Base-by-base conservation (phyloP, 1,284 basidiomycete genomes). In the Sphaerobolus stellatus region DNA sequence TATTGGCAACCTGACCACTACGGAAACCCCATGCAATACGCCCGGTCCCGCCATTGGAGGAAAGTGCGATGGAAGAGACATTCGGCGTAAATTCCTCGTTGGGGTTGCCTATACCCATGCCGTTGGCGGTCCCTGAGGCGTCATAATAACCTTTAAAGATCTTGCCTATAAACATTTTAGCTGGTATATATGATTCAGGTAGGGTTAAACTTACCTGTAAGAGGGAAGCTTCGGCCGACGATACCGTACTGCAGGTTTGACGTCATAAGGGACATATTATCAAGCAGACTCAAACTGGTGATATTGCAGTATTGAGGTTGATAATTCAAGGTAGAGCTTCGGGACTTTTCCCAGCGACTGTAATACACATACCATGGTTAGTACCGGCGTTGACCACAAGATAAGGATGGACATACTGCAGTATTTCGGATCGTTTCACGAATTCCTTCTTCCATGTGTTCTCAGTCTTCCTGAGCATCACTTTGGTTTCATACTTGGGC, bases 1-100 rank as follows among this genome's bases (percentile, higher is more conserved):
- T 84, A 28, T 90, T 73, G 0, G 83, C 78, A 7, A 94, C 77
- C 54, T 84, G 80, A 36, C 92, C 92, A 41, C 78, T 82, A 30
- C 76, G 74, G 62, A 83, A 88, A 1, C 90, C 92, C 92, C 92
- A 94, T 6, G 83, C 71, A 25, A 91, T 76, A 52, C 81, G 81
- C 7, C 81, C 88, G 0, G 86, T 86, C 20, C 82, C 82, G 2
- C 87, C 84, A 44, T 84, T 80, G 1, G 84, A 83, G 9, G 78
- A 66, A 27, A 88, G 69, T 22, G 48, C 52, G 50, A 68, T 56
- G 24, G 57, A 54, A 14, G 83, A 80, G 9, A 90, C 78, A 54
- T 89, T 78, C 4, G 88, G 86, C 6, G 81, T 78, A 60, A 91
- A 88, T 61, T 92, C 88, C 18, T 81, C 79, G 61, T 92, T 90